phyloP scores from a whole-genome alignment of 208 protist genomes.

The Angomonas ambiguus region DNA sequence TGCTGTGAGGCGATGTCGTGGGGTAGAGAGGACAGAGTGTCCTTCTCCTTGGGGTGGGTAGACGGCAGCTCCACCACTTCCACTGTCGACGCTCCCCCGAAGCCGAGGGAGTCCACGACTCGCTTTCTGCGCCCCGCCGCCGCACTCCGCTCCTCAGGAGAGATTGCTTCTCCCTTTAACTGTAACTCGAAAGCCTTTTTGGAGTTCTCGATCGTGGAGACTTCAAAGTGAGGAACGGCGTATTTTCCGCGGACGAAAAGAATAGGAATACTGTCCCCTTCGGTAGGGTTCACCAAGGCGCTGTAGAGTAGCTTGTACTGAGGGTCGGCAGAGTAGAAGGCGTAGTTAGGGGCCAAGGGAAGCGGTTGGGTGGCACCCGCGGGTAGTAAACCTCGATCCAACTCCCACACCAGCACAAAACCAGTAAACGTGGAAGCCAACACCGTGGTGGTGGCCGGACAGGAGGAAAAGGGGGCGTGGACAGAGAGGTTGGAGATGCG shows the following conservation, averaged over 20 bases:
- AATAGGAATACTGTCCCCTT: slow-evolving; percentile 12
- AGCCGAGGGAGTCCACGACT: background rate
- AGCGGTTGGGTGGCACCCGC: background rate
- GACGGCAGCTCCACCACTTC: slow-evolving; percentile 27
- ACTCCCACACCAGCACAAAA: slow-evolving; percentile 9
- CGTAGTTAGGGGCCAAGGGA: background rate
- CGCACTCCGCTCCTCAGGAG: slow-evolving; percentile 12
- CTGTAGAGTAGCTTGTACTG: background rate
- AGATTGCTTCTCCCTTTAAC: background rate
- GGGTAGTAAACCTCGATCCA: background rate
- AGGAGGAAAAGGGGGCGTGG: slow-evolving; percentile 13
- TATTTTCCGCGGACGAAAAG: background rate
- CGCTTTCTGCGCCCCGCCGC: slow-evolving; percentile 10
- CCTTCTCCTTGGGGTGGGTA: background rate
- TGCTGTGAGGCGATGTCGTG: slow-evolving; percentile 17
- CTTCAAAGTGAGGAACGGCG: slow-evolving; percentile 4
- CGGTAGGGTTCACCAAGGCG: background rate
- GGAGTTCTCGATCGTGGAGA: background rate
- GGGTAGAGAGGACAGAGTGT: slow-evolving; percentile 2
- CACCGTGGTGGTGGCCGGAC: slow-evolving; percentile 1
- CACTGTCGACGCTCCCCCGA: slow-evolving; percentile 7
- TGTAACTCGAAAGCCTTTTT: background rate
- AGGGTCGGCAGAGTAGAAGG: background rate
- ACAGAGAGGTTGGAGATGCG: slow-evolving; percentile 66
- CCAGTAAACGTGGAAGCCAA: slow-evolving; percentile 17